Conservation (phyloP, 768 basidiomycete species). For the Naganishia friedmannii region DNA sequence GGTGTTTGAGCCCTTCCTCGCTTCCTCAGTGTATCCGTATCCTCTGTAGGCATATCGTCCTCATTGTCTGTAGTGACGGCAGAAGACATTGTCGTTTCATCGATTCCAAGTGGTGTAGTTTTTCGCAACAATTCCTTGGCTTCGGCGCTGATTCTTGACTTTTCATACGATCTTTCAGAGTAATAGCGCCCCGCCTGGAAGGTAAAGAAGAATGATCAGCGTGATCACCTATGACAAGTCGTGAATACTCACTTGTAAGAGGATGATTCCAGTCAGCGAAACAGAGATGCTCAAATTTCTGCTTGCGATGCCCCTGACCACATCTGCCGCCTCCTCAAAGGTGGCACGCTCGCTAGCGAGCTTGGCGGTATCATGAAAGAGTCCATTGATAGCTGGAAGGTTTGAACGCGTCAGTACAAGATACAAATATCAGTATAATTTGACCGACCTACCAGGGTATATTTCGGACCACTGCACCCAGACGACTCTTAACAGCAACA, state of each 20-base stretch:
- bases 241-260: slow-evolving; percentile 46
- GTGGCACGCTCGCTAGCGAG: slow-evolving; percentile 27
- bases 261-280: slow-evolving; percentile 51
- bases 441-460: slow-evolving; percentile 6
- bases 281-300: slow-evolving; percentile 52
- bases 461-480: slow-evolving; percentile 9
- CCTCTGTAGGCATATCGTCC: background rate
- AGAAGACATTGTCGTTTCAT: background rate
- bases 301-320: slow-evolving; percentile 47
- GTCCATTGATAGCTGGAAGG: slow-evolving; percentile 41
- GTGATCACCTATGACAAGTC: background rate
- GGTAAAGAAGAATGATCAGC: background rate
- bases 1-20: slow-evolving; percentile 38
- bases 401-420: background rate
- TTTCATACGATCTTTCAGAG: slow-evolving; percentile 37
- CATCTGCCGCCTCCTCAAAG: slow-evolving; percentile 38
- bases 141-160: background rate
- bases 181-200: slow-evolving; percentile 48
- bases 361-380: slow-evolving; percentile 37
- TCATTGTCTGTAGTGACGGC: slow-evolving; percentile 3
- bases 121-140: background rate
- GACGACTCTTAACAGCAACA: slow-evolving; percentile 18
- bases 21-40: background rate
- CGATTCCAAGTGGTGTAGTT: background rate
- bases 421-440: background rate